Base-by-base conservation (phyloP, 1,284 basidiomycete genomes). In the Malassezia psittaci region DNA sequence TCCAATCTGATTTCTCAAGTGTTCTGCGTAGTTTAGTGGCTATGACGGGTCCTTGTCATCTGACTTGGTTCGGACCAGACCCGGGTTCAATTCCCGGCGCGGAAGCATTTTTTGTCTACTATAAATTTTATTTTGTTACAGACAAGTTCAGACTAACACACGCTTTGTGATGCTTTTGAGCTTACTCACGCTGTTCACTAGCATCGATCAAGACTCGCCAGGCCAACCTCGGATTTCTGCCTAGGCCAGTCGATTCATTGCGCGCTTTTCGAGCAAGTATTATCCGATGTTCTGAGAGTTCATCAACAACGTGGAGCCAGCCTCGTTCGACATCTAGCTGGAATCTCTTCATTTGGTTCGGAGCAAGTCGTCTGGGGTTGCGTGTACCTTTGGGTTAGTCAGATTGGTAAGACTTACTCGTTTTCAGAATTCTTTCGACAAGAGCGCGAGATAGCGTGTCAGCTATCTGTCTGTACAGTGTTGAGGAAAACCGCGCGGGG, bases 381-480 rank as follows among this genome's bases (percentile, higher is more conserved):
- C 55, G 55, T n/a, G 50, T 51, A 49, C 52, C 51, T 53, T n/a
- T 13, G 39, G 8, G 42, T 44, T 12, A 39, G 38, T 9, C 2
- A 50, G n/a, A 7, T 19, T 16, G 37, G 12, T 5, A 9, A 24
- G n/a, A 60, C 59, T 18, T 29, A 61, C 60, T 66, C 0, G 65
- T 48, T 57, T 72, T 67, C 29, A 74, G 48, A 2, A 74, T 61
- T 2, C 66, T 51, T n/a, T 71, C 67, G 2, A 74, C 64, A 5
- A 74, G 41, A 2, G 56, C 56, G 1, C 42, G 39, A 5, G 57
- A 40, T 5, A 72, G 48, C 0, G 52, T 32, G 0, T 34, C 2
- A 0, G 67, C 53, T 13, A 72, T 52, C 15, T 57, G 53, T 0
- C 71, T 57, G 48, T 74, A 72, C 35, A 70, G 47, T 9, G 64